A percentile compares a stretch with the other conserved stretches of the same genome.
Conservation (phyloP, 805 yeast genomes). For the Kazachstania bromeliacearum region DNA sequence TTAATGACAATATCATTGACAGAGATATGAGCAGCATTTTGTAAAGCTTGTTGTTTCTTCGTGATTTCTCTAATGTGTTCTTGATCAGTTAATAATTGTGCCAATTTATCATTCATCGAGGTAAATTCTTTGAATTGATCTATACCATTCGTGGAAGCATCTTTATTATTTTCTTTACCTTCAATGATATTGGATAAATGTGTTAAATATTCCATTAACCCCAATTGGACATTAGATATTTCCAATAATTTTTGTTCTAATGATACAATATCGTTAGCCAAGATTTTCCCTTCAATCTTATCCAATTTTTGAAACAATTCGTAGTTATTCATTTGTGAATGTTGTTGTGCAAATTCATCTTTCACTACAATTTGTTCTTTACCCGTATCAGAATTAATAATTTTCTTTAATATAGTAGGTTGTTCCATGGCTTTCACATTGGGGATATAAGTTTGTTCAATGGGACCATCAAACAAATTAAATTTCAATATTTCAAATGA, state of each 20-base stretch:
- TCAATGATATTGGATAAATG: slow-evolving; percentile 2
- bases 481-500: slow-evolving; percentile 56
- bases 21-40: slow-evolving; percentile 13
- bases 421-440: slow-evolving; percentile 40
- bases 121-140: slow-evolving; percentile 24
- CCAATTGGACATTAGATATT: slow-evolving; percentile 18
- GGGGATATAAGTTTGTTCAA: slow-evolving; percentile 47
- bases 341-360: slow-evolving; percentile 16
- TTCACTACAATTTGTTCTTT: slow-evolving; percentile 23
- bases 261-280: slow-evolving; percentile 27
- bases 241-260: slow-evolving; percentile 19
- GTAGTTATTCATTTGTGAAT: slow-evolving; percentile 17
- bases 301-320: slow-evolving; percentile 24
- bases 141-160: slow-evolving; percentile 3
- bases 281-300: slow-evolving; percentile 27
- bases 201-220: slow-evolving; percentile 16
- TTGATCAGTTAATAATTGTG: slow-evolving; percentile 24
- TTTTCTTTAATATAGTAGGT: slow-evolving; percentile 37
- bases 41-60: slow-evolving; percentile 8
- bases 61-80: slow-evolving; percentile 23
- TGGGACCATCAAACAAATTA: slow-evolving; percentile 43
- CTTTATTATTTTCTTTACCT: slow-evolving; percentile 1
- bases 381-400: slow-evolving; percentile 30
- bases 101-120: slow-evolving; percentile 23
- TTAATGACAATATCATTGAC: slow-evolving; percentile 25